Base-by-base conservation (phyloP, 192 early-diverging fungal genomes). In the Dissophora globulifera region DNA sequence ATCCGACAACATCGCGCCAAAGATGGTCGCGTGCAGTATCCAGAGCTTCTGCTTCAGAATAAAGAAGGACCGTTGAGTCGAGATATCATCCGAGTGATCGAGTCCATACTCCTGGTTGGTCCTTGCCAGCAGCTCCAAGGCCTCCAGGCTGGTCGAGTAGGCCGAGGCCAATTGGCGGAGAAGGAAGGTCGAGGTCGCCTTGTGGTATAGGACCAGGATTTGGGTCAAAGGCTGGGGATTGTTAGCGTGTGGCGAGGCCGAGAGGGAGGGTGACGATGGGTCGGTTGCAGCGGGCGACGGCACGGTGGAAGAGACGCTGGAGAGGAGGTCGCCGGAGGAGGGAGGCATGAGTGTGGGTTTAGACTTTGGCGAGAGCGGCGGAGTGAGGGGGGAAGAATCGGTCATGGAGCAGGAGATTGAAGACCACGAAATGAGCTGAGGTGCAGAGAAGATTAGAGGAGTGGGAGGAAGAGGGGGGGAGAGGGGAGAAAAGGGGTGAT, bases 1-100 rank as follows among this genome's bases (percentile, higher is more conserved):
- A 61, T 82, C 81, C 19, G 81, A 31, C 19, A 82, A 40, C 59
- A 82, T 50, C 10, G 81, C 63, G 7, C 75, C 81, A 47, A 69
- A 58, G 58, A 82, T 58, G 38, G 65, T 82, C 6, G 69, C 48
- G 35, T 82, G 66, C 15, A 82, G 56, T 4, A 58, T 58, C 69
- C 81, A 82, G 16, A 82, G 30, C 51, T 79, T 82, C n/a, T 66
- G 69, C 33, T 72, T 78, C 49, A 79, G 42, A 15, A 62, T 33
- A 35, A 52, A 78, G 53, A 58, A 60, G 16, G 69, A 60, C 10
- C 65, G 65, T 13, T 29, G 65, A 16, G 66, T 75, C 10, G 17
- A 32, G 46, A 47, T 25, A 30, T 57, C 26, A 35, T 47, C 15
- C 5, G 30, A 19, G 32, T 57, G 51, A 19, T 60, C 46, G 23